phyloP scores from a whole-genome alignment of 2,329 filamentous ascomycete species.

The Paecilomyces formosus region DNA sequence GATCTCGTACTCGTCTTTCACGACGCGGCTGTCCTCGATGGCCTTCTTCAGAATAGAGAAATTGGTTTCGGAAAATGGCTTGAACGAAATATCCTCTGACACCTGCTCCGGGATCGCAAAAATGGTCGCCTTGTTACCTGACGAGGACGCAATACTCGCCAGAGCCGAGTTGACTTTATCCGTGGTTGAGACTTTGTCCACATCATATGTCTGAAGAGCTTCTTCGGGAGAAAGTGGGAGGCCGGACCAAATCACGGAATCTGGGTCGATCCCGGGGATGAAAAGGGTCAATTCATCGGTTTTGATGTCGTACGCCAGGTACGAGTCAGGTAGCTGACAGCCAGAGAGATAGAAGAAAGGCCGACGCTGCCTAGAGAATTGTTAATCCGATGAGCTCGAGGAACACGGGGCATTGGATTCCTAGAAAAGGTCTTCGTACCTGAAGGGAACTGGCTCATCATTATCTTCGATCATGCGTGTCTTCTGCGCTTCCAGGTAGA shows the following conservation, averaged over 20 bases:
- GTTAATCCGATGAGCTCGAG: neutral
- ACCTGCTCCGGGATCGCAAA: constrained; percentile 76
- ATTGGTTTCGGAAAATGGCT: constrained; percentile 61
- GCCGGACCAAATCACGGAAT: constrained; percentile 88
- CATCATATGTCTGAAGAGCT: constrained; percentile 68
- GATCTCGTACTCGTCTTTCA: constrained; percentile 83
- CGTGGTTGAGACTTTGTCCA: constrained; percentile 68
- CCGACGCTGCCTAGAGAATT: constrained; percentile 62
- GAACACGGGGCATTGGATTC: neutral
- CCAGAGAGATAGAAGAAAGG: constrained; percentile 95
- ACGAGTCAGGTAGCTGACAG: constrained; percentile 71
- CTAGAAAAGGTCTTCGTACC: constrained; percentile 42
- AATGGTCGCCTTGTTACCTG: constrained; percentile 44
- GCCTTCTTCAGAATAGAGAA: constrained; percentile 54
- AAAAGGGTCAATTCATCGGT: constrained; percentile 72
- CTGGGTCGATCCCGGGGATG: constrained; percentile 80
- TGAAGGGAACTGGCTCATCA: constrained; percentile 73
- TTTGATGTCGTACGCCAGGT: constrained; percentile 71
- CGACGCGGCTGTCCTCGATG: constrained; percentile 71
- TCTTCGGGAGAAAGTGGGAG: constrained; percentile 71
- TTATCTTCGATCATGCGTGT: constrained; percentile 81
- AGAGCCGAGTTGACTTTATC: constrained; percentile 70
- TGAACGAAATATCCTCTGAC: constrained; percentile 62
- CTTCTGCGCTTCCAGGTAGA: constrained; percentile 83
- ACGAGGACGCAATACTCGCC: constrained; percentile 37